phyloP scores from a whole-genome alignment of 2,329 filamentous ascomycete species.

The Fusarium compactum region DNA sequence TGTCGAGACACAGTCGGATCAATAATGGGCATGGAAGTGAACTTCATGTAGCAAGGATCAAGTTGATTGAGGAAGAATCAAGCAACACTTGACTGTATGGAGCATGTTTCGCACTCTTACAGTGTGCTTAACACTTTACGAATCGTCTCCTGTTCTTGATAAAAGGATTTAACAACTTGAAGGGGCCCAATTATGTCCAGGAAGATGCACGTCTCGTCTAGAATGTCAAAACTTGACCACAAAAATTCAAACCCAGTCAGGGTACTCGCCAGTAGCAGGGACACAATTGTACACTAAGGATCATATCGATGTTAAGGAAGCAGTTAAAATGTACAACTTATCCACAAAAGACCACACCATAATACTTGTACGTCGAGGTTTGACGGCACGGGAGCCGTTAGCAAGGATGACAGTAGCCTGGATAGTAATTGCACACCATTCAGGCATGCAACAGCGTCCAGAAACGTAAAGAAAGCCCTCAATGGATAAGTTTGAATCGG shows the following conservation, averaged over 20 bases:
- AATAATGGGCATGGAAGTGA: not conserved
- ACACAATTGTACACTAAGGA: not conserved
- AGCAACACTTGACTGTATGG: not conserved
- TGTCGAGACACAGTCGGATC: not conserved
- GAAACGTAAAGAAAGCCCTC: not conserved
- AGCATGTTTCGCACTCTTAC: not conserved
- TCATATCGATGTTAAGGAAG: not conserved
- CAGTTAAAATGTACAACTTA: not conserved
- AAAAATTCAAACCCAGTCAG: conserved; percentile 1
- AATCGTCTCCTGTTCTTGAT: not conserved
- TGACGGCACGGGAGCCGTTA: conserved; percentile 1
- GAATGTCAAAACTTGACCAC: not conserved
- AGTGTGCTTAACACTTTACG: conserved; percentile 23
- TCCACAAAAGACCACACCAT: conserved; percentile 12
- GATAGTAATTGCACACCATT: not conserved
- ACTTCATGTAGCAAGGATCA: not conserved
- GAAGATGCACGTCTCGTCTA: conserved; percentile 34
- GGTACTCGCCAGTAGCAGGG: not conserved
- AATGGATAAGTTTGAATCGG: not conserved
- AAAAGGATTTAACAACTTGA: not conserved
- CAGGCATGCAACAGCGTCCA: not conserved
- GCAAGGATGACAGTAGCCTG: conserved; percentile 7
- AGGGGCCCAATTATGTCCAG: not conserved
- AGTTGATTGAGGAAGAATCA: conserved; percentile 24
- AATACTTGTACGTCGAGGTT: not conserved